phyloP scores from a whole-genome alignment of 2,329 filamentous ascomycete genomes.

The Parastagonospora nodorum region DNA sequence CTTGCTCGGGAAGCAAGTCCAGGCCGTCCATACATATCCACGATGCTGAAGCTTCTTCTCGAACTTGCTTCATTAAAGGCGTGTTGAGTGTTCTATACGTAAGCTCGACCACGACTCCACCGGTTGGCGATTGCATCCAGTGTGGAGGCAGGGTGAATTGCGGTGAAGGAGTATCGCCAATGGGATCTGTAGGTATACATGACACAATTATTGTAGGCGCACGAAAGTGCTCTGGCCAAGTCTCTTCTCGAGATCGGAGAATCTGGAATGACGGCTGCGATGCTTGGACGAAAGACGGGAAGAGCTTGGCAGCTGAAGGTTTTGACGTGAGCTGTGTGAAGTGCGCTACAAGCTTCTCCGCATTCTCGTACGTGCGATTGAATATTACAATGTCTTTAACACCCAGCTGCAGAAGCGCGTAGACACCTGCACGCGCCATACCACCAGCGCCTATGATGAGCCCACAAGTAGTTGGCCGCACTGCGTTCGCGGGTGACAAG shows the following conservation, averaged over 20 bases:
- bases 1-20: conserved; percentile 76
- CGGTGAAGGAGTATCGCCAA: conserved; percentile 66
- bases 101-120: conserved; percentile 75
- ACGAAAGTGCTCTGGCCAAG: conserved; percentile 67
- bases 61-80: conserved; percentile 70
- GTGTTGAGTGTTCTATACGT: conserved; percentile 75
- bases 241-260: conserved; percentile 60
- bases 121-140: conserved; percentile 74
- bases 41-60: conserved; percentile 62
- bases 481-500: conserved; percentile 69
- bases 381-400: conserved; percentile 75
- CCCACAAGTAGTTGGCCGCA: conserved; percentile 58
- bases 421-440: conserved; percentile 78
- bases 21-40: conserved; percentile 79
- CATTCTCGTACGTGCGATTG: conserved; percentile 70
- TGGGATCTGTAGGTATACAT: conserved; percentile 72
- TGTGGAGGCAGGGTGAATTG: conserved; percentile 70
- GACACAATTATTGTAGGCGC: conserved; percentile 75
- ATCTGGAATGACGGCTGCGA: conserved; percentile 59
- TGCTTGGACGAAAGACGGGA: conserved; percentile 27
- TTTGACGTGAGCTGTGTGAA: conserved; percentile 60
- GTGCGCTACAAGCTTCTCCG: conserved; percentile 68
- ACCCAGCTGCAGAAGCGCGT: conserved; percentile 78
- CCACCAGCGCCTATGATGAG: conserved; percentile 65
- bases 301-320: conserved; percentile 20